phyloP scores from a whole-genome alignment of 257 asterid genomes.

The Rehmannia glutinosa region DNA sequence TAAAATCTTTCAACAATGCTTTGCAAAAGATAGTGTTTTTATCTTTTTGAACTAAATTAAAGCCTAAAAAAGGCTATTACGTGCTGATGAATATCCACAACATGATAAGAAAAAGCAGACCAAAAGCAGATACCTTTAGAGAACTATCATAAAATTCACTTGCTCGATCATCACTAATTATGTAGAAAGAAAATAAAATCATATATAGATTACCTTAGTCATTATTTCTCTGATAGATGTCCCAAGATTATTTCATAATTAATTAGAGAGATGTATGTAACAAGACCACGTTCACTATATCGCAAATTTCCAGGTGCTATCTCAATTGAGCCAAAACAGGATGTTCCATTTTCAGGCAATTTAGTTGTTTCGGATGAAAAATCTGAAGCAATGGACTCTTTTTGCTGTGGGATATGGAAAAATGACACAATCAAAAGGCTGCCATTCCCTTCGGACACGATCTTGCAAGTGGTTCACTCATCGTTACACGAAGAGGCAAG shows the following conservation, averaged over 20 bases:
- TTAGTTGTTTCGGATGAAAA: slow-evolving; percentile 57
- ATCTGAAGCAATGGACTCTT: slow-evolving; percentile 48
- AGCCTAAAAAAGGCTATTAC: too few species aligned
- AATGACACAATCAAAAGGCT: slow-evolving; percentile 41
- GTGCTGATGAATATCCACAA: not conserved
- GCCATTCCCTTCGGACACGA: slow-evolving; percentile 81
- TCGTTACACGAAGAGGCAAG: slow-evolving; percentile 43
- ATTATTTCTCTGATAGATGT: too few species aligned
- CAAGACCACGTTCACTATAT: slow-evolving; percentile 60
- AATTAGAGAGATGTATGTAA: slow-evolving; percentile 43
- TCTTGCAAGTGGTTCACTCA: slow-evolving; percentile 65
- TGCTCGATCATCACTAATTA: too few species aligned
- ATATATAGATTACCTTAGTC: too few species aligned
- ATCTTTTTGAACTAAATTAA: slow-evolving; percentile 10
- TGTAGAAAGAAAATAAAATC: too few species aligned
- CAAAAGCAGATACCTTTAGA: slow-evolving; percentile 20
- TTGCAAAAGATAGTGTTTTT: slow-evolving; percentile 19
- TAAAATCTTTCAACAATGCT: not conserved
- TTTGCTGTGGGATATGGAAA: slow-evolving; percentile 57
- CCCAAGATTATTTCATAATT: too few species aligned
- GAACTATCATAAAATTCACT: too few species aligned
- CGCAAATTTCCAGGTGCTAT: slow-evolving; percentile 46
- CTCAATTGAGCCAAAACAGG: slow-evolving; percentile 32
- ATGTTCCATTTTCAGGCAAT: slow-evolving; percentile 46
- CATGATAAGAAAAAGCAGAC: not conserved